phyloP scores from a whole-genome alignment of 208 protist genomes.

The Acanthamoeba triangularis region DNA sequence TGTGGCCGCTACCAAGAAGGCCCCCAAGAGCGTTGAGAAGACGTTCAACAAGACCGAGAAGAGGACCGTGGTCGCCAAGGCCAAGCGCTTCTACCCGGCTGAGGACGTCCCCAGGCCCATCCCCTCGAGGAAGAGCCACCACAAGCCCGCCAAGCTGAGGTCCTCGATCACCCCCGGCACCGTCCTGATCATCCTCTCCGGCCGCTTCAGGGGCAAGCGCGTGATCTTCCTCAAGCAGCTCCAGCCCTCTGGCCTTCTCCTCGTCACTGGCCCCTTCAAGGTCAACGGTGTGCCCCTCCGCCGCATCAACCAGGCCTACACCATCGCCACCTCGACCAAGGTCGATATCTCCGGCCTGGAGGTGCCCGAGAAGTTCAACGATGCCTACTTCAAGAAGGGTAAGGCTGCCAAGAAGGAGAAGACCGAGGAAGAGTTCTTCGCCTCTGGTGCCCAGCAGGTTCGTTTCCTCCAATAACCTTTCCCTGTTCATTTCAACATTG shows the following conservation, averaged over 20 bases:
- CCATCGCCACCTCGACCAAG: constrained; percentile 99
- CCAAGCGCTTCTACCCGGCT: constrained; percentile 84
- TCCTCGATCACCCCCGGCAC: constrained; percentile 94
- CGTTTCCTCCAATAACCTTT: background rate
- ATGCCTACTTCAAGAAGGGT: constrained; percentile 90
- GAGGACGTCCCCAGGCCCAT: constrained; percentile 80
- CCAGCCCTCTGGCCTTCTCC: constrained; percentile 95
- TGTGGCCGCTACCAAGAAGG: background rate
- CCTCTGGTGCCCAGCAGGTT: constrained; percentile 55
- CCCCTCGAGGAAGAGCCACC: constrained; percentile 77
- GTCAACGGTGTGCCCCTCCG: constrained; percentile 99
- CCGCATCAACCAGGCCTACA: constrained; percentile 98
- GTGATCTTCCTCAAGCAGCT: constrained; percentile 99
- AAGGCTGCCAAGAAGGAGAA: constrained; percentile 82
- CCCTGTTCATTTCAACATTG: background rate
- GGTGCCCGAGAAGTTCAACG: constrained; percentile 89
- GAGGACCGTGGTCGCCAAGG: constrained; percentile 24
- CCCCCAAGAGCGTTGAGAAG: constrained; percentile 54
- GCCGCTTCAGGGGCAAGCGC: constrained; percentile 97
- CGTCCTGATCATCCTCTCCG: constrained; percentile 97
- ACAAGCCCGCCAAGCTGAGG: constrained; percentile 88
- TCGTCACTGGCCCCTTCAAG: constrained; percentile 97
- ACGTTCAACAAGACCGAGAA: constrained; percentile 73
- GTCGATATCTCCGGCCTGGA: constrained; percentile 96
- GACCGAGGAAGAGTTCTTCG: constrained; percentile 77